Conservation (phyloP, 1,284 basidiomycete species). For the Omphalotus olearius region DNA sequence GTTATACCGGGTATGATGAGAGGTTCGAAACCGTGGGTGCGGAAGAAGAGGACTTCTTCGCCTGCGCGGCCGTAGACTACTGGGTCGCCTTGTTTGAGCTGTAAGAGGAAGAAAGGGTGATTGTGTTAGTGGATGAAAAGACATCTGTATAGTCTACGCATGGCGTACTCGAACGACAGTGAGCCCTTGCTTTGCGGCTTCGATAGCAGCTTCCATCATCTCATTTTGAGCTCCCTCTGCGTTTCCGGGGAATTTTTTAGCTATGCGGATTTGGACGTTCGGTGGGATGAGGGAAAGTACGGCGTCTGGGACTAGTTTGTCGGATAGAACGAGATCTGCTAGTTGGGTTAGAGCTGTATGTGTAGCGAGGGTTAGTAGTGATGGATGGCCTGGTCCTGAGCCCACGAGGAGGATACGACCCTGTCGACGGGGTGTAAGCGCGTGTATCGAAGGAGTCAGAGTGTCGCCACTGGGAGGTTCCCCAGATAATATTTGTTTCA, state of each 20-base stretch:
- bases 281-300: slow-evolving; percentile 87
- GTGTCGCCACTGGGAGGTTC: too few relatives aligned
- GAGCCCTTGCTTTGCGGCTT: slow-evolving; percentile 75
- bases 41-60: slow-evolving; percentile 77
- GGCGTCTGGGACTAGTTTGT: slow-evolving; percentile 94
- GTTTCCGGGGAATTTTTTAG: slow-evolving; percentile 96
- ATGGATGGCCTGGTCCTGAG: slow-evolving; percentile 93
- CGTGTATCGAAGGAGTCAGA: too few relatives aligned
- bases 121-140: neutral
- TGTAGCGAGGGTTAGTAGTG: slow-evolving; percentile 85
- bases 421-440: slow-evolving; percentile 18
- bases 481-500: slow-evolving; percentile 58
- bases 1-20: slow-evolving; percentile 88
- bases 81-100: slow-evolving; percentile 97
- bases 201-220: slow-evolving; percentile 88
- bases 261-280: slow-evolving; percentile 72
- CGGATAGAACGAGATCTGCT: slow-evolving; percentile 86
- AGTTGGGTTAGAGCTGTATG: slow-evolving; percentile 75
- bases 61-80: slow-evolving; percentile 92
- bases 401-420: slow-evolving; percentile 88
- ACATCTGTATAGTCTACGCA: too few relatives aligned
- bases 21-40: slow-evolving; percentile 39
- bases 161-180: slow-evolving; percentile 77
- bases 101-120: too few relatives aligned
- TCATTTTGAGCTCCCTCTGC: slow-evolving; percentile 93